Evolutionary conservation across 805 yeast species (phyloP), one percentile per base, ranked within the genome.

Genomic region (Kuraishia floccosa): DNA sequence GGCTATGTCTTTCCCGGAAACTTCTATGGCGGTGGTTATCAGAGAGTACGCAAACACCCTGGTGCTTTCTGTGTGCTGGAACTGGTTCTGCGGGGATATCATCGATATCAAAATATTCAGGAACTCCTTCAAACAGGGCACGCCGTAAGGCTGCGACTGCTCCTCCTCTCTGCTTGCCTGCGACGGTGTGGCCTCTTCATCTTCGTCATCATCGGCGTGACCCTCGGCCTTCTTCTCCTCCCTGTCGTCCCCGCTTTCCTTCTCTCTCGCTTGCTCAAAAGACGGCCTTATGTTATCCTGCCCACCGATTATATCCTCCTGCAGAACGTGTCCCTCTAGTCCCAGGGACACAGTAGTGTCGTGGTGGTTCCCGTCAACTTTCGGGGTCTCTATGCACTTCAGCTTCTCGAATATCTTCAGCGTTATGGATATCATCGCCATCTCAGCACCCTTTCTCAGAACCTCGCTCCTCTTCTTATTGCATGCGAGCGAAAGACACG

Each of bases 391-490:
- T 16, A 83, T 64, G 16, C 55, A 52, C 27, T 64, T 64, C 29
- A 87, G 54, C 35, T 72, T 74, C 24, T 63, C 54, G 50, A 86
- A 86, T 5, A 86, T 65, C 33, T 71, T 65, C 24, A 75, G 67
- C 0, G 94, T 76, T 28, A 86, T 76, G 2, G 75, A 56, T 24
- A 71, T 60, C 65, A 85, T 67, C 1, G 94, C 69, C 59, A 80
- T 68, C 47, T 87, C 96, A 0, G 97, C 96, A 0, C 94, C 80
- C 37, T 79, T 72, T 44, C 97, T 65, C 35, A 91, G 64, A 6
- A 87, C 83, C 42, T 89, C 97, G 36, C 94, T 77, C 50, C 96
- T 70, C 49, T 87, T 71, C 56, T 84, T 83, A 50, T 91, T 94
- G 46, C 94, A 84, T 2, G 96, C 94, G 53, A 91, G 67, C 4